Evolutionary conservation across 2,329 filamentous ascomycete species (phyloP), one percentile per base, ranked within the genome.

Genomic region (Ambrosiella beaveri): DNA sequence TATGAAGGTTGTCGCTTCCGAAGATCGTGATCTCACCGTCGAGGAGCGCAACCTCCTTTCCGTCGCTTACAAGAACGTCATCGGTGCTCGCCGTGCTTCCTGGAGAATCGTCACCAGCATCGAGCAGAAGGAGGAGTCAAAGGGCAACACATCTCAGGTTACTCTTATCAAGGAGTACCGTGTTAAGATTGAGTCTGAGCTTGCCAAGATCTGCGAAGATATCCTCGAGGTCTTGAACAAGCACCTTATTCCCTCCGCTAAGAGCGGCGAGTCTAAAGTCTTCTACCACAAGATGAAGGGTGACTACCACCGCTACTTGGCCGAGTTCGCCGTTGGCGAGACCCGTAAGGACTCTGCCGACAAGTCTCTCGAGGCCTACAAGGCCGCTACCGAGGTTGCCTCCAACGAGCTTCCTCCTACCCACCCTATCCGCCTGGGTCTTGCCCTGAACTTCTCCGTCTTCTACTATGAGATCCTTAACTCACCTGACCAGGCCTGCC

Each of bases 211-310:
- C 78, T 96, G 91, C 77, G 86, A 95, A 71, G 91, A 97, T 70
- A 93, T 97, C 70, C 85, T 97, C 64, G 86, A 94, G 67, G 90
- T 95, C 67, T 82, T 97, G 60, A 89, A 96, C 76, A 75, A 91
- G 75, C 86, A 91, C 77, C 79, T 97, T 69, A 96, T 97, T 68
- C 87, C 88, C 67, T 93, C 87, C 67, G 91, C 91, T 66, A 85
- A 93, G 79, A 88, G 83, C 68, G 91, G 90, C 74, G 91, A 97
- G 80, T 95, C 89, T 68, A 96, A 96, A 84, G 91, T 97, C 67
- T 97, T 97, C 78, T 96, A 96, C 79, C 90, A 97, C 86, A 97
- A 97, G 85, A 97, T 97, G 89, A 96, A 95, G 88, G 91, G 91
- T 74, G 91, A 96, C 76, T 96, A 96, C 81, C 89, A 96, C 84